Conservation (phyloP, 352 stramenopile genomes). For the Phytophthora foliorum region DNA sequence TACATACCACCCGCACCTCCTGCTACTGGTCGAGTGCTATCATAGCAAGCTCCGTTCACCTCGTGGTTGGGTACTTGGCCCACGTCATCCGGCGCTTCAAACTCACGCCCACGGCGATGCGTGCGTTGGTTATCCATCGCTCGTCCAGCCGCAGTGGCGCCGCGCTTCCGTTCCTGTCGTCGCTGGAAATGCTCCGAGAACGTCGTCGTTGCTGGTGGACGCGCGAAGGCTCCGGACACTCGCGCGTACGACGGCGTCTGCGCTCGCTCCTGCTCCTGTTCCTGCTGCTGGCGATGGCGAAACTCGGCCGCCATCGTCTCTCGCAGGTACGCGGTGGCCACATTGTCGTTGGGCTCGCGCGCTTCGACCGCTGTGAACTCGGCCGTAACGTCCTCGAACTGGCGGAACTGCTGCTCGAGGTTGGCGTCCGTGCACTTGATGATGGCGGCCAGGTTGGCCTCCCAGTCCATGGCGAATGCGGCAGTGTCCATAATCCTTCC, state of each 20-base stretch:
- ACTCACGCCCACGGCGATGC: constrained; percentile 29
- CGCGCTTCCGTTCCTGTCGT: constrained; percentile 55
- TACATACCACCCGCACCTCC: constrained; percentile 21
- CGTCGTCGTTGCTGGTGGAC: constrained; percentile 4
- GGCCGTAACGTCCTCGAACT: constrained; percentile 60
- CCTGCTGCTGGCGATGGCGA: constrained; percentile 19
- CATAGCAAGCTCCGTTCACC: constrained; percentile 10
- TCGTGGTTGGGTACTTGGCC: constrained; percentile 32
- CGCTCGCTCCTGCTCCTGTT: constrained; percentile 2
- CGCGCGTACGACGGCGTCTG: constrained; percentile 33
- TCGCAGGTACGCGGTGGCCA: constrained; percentile 46
- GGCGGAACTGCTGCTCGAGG: constrained; percentile 78
- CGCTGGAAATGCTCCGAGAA: constrained; percentile 68
- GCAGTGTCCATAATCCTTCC: not conserved
- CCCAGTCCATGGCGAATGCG: constrained; percentile 62
- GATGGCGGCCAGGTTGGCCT: constrained; percentile 79
- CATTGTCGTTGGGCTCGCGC: constrained; percentile 27
- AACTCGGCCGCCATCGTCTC: constrained; percentile 45
- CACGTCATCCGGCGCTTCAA: constrained; percentile 22
- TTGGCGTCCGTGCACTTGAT: constrained; percentile 88
- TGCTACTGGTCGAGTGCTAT: not conserved
- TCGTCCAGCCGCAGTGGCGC: constrained; percentile 12
- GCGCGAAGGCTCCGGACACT: constrained; percentile 31
- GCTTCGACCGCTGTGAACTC: constrained; percentile 21
- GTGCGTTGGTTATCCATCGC: constrained; percentile 45